Evolutionary conservation across 305 asterid genomes (phyloP), one percentile per base, ranked within the genome.

Genomic region (Fraxinus baroniana): DNA sequence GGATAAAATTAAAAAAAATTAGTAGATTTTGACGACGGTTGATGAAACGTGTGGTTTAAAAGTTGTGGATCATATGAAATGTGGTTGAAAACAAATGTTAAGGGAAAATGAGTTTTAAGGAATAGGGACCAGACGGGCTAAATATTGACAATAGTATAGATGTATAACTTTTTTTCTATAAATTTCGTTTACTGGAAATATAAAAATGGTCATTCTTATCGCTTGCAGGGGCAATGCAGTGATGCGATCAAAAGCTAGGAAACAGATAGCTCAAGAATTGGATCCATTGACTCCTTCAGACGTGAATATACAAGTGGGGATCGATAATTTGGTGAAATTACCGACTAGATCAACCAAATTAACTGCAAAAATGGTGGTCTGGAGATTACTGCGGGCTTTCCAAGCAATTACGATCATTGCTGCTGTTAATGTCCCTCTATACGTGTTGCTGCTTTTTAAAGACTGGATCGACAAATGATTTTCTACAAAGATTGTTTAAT

Each of bases 391-490:
- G 81, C 84, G 93, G 55, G 86, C 86, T 3, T 57, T 90, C 20
- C 83, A 94, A 18, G 92, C 91, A 41, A n/a, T 94, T 30, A 80
- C 82, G 24, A 79, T 88, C 46, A 79, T 93, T 85, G 98, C 97
- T 77, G 97, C 92, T 26, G 10, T 97, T 52, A 97, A 97, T 84
- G 74, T 93, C 32, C 96, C 98, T 35, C 87, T 97, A 5, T 97
- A 96, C 60, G 92, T 97, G 88, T 77, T 97, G 89, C 87, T 97
- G 86, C 84, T 97, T 20, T 93, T 94, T 92, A 97, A 92, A 84
- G 99, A 92, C 78, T 94, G 99, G 99, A 92, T 94, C 33, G 98
- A 96, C 84, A 94, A 89, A 86, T 93, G 92, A 91, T 41, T 41
- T 26, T 20, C 15, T 15, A 60, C 62, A 0, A 15, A 6, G 24